Percentiles rank a stretch among this genome's conserved stretches.
Evolutionary conservation across 495 filamentous ascomycete genomes (phyloP).

Genomic region (Daldinia childiae): DNA sequence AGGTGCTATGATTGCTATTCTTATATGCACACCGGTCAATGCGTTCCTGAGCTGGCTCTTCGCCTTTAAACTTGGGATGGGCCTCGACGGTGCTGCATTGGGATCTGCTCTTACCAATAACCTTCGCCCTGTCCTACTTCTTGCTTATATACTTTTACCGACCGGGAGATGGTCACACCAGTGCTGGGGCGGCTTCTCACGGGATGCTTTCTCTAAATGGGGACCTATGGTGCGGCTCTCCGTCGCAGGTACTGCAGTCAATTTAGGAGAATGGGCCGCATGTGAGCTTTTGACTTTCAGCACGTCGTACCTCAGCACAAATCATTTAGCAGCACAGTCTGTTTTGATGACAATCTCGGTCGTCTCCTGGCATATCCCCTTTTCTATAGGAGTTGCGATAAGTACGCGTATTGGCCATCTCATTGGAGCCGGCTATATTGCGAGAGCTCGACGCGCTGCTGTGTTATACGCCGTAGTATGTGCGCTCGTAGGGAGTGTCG

Average conservation of each 20-base stretch:
- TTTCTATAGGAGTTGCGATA: slow-evolving; percentile 70
- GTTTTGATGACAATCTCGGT: slow-evolving; percentile 68
- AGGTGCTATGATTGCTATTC: slow-evolving; percentile 70
- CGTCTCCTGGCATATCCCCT: slow-evolving; percentile 73
- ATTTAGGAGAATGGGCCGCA: slow-evolving; percentile 66
- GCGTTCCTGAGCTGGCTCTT: slow-evolving; percentile 79
- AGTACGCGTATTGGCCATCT: slow-evolving; percentile 72
- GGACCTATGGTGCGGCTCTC: slow-evolving; percentile 65
- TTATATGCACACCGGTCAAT: slow-evolving; percentile 77
- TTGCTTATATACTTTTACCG: slow-evolving; percentile 56
- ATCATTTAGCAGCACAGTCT: slow-evolving; percentile 70
- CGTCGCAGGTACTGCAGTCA: slow-evolving; percentile 65
- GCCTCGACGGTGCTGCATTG: slow-evolving; percentile 68
- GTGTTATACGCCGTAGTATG: slow-evolving; percentile 45
- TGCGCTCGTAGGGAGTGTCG: slow-evolving; percentile 45
- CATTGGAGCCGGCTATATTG: slow-evolving; percentile 60
- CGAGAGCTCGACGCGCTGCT: slow-evolving; percentile 47
- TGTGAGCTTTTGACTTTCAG: slow-evolving; percentile 66
- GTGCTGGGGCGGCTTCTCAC: slow-evolving; percentile 67
- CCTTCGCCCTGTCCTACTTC: slow-evolving; percentile 61
- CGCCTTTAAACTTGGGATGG: slow-evolving; percentile 68
- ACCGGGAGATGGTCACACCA: slow-evolving; percentile 54
- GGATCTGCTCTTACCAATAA: slow-evolving; percentile 63
- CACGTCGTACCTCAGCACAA: slow-evolving; percentile 58
- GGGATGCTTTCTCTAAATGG: slow-evolving; percentile 62